phyloP scores from a whole-genome alignment of 805 yeast genomes.

The Metschnikowia aberdeeniae region DNA sequence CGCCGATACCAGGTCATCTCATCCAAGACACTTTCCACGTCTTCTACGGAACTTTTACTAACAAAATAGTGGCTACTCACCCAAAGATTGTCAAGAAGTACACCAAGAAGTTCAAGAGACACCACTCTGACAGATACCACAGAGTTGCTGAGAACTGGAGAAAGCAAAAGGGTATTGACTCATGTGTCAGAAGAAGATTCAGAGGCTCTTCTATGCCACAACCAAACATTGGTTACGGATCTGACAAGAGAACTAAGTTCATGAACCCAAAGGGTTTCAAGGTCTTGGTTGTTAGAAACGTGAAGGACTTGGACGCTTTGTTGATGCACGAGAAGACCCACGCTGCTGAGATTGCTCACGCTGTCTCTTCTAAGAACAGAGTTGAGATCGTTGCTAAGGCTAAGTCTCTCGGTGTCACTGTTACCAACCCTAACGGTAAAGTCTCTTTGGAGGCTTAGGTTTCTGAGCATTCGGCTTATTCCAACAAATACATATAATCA shows the following conservation, averaged over 20 bases:
- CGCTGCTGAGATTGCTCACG: conserved; percentile 99
- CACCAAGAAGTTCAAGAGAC: conserved; percentile 98
- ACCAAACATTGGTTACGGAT: conserved; percentile 99
- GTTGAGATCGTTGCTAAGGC: conserved; percentile 94
- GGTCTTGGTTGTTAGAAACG: conserved; percentile 89
- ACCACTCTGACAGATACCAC: conserved; percentile 99
- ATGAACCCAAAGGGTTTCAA: conserved; percentile 97
- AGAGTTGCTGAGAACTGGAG: conserved; percentile 99
- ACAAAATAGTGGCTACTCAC: conserved; percentile 71
- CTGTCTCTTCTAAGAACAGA: conserved; percentile 97
- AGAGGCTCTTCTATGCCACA: conserved; percentile 92
- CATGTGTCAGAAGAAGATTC: conserved; percentile 99
- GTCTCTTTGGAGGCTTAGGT: conserved; percentile 93
- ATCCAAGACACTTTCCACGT: neutral
- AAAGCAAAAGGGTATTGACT: conserved; percentile 99
- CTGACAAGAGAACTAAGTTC: conserved; percentile 98
- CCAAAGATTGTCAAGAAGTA: conserved; percentile 99
- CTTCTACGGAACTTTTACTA: conserved; percentile 17
- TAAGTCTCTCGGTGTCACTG: conserved; percentile 96
- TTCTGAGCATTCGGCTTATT: conserved; percentile 18
- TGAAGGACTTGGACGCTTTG: conserved; percentile 89
- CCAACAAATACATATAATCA: conserved; percentile 21
- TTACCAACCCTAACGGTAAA: conserved; percentile 99
- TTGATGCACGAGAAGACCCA: conserved; percentile 96
- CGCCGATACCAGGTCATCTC: neutral